phyloP scores from a whole-genome alignment of 805 yeast genomes.

The Nakazawaea laoshanensis region DNA sequence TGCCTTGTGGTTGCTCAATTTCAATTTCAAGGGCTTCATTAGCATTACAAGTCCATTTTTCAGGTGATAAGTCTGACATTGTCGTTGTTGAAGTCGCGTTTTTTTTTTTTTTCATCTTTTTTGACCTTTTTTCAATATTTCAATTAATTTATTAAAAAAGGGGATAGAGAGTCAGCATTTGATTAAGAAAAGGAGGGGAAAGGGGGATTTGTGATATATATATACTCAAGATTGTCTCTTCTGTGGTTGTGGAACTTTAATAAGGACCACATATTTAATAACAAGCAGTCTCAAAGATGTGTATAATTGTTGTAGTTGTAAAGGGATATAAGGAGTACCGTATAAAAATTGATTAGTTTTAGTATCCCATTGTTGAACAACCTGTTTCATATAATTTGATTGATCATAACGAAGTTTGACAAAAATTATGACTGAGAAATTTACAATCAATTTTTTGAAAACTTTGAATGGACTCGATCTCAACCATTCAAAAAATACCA shows the following conservation, averaged over 20 bases:
- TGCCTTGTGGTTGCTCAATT: slow-evolving; percentile 37
- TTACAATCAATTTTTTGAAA: slow-evolving; percentile 26
- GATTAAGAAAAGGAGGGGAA: background rate
- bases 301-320: slow-evolving; percentile 7
- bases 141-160: background rate
- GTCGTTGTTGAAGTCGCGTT: too few relatives aligned
- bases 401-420: slow-evolving; percentile 53
- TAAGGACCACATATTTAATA: slow-evolving; percentile 6
- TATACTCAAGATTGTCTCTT: slow-evolving; percentile 1
- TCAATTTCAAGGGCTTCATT: slow-evolving; percentile 59
- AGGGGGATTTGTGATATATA: background rate
- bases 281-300: slow-evolving; percentile 1
- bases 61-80: slow-evolving; percentile 33
- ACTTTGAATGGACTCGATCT: slow-evolving; percentile 19
- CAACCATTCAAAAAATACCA: slow-evolving; percentile 26
- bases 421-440: slow-evolving; percentile 42
- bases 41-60: slow-evolving; percentile 67
- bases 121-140: too few relatives aligned
- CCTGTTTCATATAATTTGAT: slow-evolving; percentile 42
- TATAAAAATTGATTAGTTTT: slow-evolving; percentile 28
- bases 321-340: slow-evolving; percentile 28
- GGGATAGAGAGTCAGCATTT: background rate
- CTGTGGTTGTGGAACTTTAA: slow-evolving; percentile 4
- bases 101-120: background rate
- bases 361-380: slow-evolving; percentile 38